phyloP scores from a whole-genome alignment of 768 basidiomycete genomes.

The Suillus plorans region DNA sequence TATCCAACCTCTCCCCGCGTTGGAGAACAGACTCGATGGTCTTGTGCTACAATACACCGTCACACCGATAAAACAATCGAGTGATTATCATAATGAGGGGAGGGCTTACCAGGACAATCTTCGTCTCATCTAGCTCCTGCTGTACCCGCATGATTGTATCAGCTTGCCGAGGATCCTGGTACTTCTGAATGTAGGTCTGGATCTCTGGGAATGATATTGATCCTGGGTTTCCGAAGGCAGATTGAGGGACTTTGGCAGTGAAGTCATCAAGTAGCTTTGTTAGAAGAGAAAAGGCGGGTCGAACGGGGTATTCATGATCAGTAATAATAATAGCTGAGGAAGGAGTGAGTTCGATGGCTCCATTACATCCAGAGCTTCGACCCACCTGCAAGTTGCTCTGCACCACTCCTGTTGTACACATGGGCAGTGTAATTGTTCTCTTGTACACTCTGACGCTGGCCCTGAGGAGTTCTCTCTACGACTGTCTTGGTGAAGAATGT shows the following conservation, averaged over 20 bases:
- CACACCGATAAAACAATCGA: conserved; percentile 1
- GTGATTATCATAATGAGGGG: background rate
- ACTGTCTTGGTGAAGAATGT: conserved; percentile 93
- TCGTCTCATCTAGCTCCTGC: conserved; percentile 97
- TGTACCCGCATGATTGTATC: conserved; percentile 99
- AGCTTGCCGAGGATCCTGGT: conserved; percentile 96
- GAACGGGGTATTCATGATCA: conserved; percentile 94
- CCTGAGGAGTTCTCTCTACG: conserved; percentile 80
- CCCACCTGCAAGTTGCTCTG: conserved; percentile 81
- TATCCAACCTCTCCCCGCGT: conserved; percentile 95
- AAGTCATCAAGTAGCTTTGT: conserved; percentile 95
- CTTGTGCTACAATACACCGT: conserved; percentile 71
- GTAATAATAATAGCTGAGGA: conserved; percentile 83
- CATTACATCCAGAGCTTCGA: conserved; percentile 8
- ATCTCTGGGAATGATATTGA: conserved; percentile 78
- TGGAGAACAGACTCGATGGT: conserved; percentile 97
- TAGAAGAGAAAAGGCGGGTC: conserved; percentile 93
- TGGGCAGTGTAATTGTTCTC: conserved; percentile 94
- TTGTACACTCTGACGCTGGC: conserved; percentile 90
- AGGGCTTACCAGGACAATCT: conserved; percentile 86
- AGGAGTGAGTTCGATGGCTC: conserved; percentile 8
- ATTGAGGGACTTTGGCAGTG: conserved; percentile 71
- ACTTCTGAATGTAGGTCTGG: conserved; percentile 79
- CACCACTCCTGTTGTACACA: conserved; percentile 88
- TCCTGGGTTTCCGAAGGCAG: conserved; percentile 62